A percentile compares a stretch with the other conserved stretches of the same genome.
phyloP scores from a whole-genome alignment of 768 basidiomycete genomes.

The Boletales sp. region DNA sequence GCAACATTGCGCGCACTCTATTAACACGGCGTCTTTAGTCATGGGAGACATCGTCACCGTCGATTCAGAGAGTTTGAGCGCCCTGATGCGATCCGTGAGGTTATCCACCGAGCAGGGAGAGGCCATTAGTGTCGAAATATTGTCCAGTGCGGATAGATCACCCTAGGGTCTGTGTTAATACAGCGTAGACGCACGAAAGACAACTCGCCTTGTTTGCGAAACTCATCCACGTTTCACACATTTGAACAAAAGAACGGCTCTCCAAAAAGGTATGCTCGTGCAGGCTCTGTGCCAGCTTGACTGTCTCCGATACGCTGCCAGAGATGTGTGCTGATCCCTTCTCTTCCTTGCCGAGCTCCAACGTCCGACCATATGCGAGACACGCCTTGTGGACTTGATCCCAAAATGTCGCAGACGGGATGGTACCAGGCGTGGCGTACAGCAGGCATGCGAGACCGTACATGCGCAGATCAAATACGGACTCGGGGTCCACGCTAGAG shows the following conservation, averaged over 20 bases:
- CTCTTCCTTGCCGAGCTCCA: conserved; percentile 17
- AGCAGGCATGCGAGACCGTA: conserved; percentile 46
- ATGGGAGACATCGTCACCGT: not conserved
- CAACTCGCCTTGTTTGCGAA: conserved; percentile 60
- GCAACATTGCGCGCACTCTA: conserved; percentile 40
- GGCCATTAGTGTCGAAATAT: conserved; percentile 42
- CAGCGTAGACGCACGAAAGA: too few species aligned
- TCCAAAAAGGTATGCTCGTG: conserved; percentile 40
- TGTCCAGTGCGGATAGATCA: conserved; percentile 45
- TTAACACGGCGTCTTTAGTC: conserved; percentile 16
- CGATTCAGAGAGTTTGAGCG: conserved; percentile 17
- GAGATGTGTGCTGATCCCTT: conserved; percentile 37
- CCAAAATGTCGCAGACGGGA: conserved; percentile 61
- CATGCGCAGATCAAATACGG: conserved; percentile 38
- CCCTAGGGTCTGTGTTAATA: conserved; percentile 29
- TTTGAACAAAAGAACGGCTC: conserved; percentile 52
- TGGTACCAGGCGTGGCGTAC: conserved; percentile 44
- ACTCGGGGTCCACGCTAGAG: conserved; percentile 17
- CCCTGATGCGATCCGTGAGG: conserved; percentile 13
- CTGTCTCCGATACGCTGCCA: conserved; percentile 40
- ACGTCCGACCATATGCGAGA: conserved; percentile 28
- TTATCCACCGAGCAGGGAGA: conserved; percentile 15
- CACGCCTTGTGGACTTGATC: conserved; percentile 57
- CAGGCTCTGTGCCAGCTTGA: conserved; percentile 37
- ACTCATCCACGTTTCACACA: conserved; percentile 71